These are phyloP conservation scores for Barnettozyma salicaria DNA, from an alignment of 805 yeast species.

Conservation along the genomic window DNA sequence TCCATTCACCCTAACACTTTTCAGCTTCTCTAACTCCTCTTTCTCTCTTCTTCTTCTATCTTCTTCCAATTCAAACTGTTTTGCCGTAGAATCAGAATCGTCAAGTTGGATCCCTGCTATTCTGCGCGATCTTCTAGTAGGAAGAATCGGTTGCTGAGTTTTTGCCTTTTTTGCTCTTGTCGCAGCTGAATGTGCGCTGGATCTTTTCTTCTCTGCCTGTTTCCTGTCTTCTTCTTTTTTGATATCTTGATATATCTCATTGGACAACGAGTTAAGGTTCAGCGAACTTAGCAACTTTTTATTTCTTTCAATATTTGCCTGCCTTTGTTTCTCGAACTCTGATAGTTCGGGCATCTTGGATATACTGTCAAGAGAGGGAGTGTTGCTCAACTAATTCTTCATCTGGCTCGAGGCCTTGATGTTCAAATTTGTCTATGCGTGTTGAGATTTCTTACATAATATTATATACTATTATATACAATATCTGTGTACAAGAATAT, in stretches of 20 bases:
- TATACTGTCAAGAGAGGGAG: no score
- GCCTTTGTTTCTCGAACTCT: slow-evolving; percentile 66
- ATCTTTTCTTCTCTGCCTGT: slow-evolving; percentile 17
- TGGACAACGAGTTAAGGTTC: slow-evolving; percentile 54
- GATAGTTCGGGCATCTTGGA: slow-evolving; percentile 35
- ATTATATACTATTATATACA: no score
- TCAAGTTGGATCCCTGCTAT: slow-evolving; percentile 66
- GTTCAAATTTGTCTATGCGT: no score
- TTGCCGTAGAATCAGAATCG: slow-evolving; percentile 33
- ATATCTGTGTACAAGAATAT: no score
- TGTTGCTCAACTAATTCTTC: no score
- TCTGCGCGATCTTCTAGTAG: slow-evolving; percentile 73
- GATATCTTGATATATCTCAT: slow-evolving; percentile 46
- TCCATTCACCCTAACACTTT: slow-evolving; percentile 56
- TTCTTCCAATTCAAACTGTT: slow-evolving; percentile 21
- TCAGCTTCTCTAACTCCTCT: slow-evolving; percentile 44
- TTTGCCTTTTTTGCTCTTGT: slow-evolving; percentile 22
- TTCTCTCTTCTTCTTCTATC: slow-evolving; percentile 28
- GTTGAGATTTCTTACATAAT: no score
- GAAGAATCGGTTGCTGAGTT: slow-evolving; percentile 32
- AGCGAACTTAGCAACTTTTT: slow-evolving; percentile 65
- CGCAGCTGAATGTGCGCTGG: slow-evolving; percentile 15
- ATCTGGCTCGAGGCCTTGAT: no score
- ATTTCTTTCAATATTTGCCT: slow-evolving; percentile 78
- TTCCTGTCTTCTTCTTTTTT: slow-evolving; percentile 28